Evolutionary conservation across 331 rosid genomes (phyloP).

Genomic region (Malus hybrid): DNA sequence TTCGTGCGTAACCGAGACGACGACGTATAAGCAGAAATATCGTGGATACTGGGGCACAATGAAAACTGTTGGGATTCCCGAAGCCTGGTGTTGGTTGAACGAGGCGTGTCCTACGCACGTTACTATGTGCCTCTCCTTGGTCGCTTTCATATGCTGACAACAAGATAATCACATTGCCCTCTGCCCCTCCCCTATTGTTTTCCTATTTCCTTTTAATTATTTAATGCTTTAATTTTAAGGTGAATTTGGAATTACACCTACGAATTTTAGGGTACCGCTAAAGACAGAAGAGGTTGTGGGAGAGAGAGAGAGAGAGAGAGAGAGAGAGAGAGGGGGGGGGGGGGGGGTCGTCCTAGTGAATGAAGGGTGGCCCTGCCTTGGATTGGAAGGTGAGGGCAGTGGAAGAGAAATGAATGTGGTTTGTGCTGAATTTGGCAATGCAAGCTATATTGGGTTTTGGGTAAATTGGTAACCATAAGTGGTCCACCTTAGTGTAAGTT

Average conservation of each 20-base stretch:
- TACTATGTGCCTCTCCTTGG: slow-evolving; percentile 15
- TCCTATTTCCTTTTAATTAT: background rate
- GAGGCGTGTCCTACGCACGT: slow-evolving; percentile 31
- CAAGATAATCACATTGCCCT: background rate
- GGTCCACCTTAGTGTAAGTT: background rate
- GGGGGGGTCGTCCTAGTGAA: background rate
- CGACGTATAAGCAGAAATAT: slow-evolving; percentile 19
- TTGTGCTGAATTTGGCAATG: background rate
- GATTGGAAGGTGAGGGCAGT: slow-evolving; percentile 1
- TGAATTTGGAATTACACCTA: background rate
- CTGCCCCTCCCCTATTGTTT: background rate
- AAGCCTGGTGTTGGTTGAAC: slow-evolving; percentile 23
- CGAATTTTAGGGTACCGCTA: background rate
- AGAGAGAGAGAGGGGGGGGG: too few species aligned
- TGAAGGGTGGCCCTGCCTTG: background rate
- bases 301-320: too few species aligned
- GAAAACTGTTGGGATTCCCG: slow-evolving; percentile 12
- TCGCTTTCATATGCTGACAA: slow-evolving; percentile 24
- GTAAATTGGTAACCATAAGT: background rate
- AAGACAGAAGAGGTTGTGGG: too few species aligned
- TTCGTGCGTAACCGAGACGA: slow-evolving; percentile 14
- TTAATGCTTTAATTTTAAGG: background rate
- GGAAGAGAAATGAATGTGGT: background rate
- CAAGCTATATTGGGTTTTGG: background rate
- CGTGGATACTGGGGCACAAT: background rate